A percentile compares a stretch with the other conserved stretches of the same genome.
Conservation (phyloP, 495 filamentous ascomycete genomes). For the Friedmanniomyces simplex region DNA sequence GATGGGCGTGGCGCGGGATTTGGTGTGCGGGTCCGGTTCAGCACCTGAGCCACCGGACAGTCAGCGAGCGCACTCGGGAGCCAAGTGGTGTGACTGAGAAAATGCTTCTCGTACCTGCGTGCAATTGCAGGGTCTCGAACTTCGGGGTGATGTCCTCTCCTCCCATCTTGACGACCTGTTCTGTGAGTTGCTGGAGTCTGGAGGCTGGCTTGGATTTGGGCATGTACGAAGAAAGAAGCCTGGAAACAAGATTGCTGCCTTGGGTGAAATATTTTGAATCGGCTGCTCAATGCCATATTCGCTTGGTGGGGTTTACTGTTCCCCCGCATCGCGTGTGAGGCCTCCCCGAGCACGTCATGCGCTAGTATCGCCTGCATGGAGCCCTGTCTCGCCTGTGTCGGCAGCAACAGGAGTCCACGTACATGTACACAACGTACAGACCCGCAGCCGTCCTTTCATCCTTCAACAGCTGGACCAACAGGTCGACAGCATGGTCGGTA, state of each 20-base stretch:
- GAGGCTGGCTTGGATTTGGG: slow-evolving; percentile 5
- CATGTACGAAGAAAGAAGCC: slow-evolving; percentile 1
- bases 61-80: background rate
- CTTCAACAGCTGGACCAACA: too few species aligned
- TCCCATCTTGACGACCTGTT: slow-evolving; percentile 24
- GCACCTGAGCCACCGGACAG: slow-evolving; percentile 34
- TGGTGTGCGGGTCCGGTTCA: slow-evolving; percentile 73
- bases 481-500: too few species aligned
- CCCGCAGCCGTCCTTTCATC: too few species aligned
- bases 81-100: background rate
- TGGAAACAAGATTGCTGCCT: background rate
- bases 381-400: too few species aligned
- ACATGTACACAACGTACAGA: too few species aligned
- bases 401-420: too few species aligned
- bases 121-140: slow-evolving; percentile 95
- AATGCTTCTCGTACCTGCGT: slow-evolving; percentile 62
- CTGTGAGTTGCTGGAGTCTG: slow-evolving; percentile 19
- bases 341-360: background rate
- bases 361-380: background rate
- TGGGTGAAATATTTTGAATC: background rate
- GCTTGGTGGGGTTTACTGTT: background rate
- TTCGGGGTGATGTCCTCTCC: slow-evolving; percentile 15
- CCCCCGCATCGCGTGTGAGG: background rate
- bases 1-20: slow-evolving; percentile 88
- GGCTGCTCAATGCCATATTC: background rate